Base-by-base conservation (phyloP, 495 filamentous ascomycete species). In the Pseudoneurospora amorphoporcata region DNA sequence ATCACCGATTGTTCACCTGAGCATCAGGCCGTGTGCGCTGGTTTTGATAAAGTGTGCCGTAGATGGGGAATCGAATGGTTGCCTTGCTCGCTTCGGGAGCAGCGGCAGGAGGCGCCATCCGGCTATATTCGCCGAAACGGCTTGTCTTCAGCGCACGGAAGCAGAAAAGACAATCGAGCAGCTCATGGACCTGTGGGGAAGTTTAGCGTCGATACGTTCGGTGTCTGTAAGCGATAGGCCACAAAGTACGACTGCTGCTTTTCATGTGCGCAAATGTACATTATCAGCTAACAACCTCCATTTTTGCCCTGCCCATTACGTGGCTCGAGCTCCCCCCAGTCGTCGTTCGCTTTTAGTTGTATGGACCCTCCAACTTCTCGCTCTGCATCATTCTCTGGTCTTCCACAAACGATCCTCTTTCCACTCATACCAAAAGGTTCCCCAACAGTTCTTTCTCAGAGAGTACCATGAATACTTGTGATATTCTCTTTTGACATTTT, bases 391-490 rank as follows among this genome's bases (percentile, higher is more conserved):
- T n/a, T 7, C 6, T 7, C 6, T 16, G 23, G 23, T 23, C 23
- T 17, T n/a, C 6, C 41, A 43, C 41, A n/a, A 37, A 32, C 17
- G 16, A 37, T 14, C 35, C 0, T 37, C 35, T 35, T 19, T 23
- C 23, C 23, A 23, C 23, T 23, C 23, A 23, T 23, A 23, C 23
- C 23, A 23, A 23, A 23, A 23, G 0, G 23, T 23, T 23, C 23
- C 23, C 23, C 23, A 23, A 23, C 23, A 23, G 23, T 23, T 1
- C 23, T 23, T 23, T 23, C 16, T 39, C 35, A n/a, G 68, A 16
- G 65, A 82, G 89, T 73, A 82, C 89, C 8, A 81, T 90, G 40
- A 78, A 85, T 53, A 86, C 89, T 70, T 88, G 89, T 70, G 77
- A 83, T 23, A 23, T 23, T 23, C 23, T 23, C 23, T 23, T 23